Evolutionary conservation across 768 basidiomycete genomes (phyloP).

Genomic region (Candolleomyces eurysporus): DNA sequence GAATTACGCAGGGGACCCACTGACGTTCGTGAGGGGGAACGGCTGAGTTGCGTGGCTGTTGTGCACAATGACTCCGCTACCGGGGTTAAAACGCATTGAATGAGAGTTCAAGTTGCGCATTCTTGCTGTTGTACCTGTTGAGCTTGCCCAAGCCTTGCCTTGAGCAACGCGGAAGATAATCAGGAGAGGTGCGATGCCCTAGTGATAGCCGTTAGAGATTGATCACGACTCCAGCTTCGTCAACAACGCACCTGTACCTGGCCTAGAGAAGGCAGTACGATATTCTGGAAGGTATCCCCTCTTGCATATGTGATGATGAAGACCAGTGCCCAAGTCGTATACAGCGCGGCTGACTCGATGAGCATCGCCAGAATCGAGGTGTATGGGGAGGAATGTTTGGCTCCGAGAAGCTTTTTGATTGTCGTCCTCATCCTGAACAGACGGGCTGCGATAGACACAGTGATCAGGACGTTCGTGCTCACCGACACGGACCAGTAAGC

Average conservation of each 20-base stretch:
- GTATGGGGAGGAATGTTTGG: constrained; percentile 25
- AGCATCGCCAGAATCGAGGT: constrained; percentile 32
- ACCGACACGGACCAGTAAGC: constrained; percentile 36
- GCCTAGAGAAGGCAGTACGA: constrained; percentile 23
- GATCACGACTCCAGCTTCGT: not conserved
- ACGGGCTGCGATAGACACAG: constrained; percentile 33
- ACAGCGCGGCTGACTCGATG: constrained; percentile 37
- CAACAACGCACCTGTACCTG: constrained; percentile 16
- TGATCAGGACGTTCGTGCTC: constrained; percentile 35
- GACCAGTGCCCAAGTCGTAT: constrained; percentile 27
- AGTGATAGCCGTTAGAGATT: not conserved
- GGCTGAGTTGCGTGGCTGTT: no score
- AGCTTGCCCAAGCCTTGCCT: constrained; percentile 15
- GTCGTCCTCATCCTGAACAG: constrained; percentile 26
- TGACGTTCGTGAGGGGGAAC: no score
- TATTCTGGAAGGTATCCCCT: constrained; percentile 23
- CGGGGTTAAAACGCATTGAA: no score
- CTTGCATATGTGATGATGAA: constrained; percentile 33
- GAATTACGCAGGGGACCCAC: no score
- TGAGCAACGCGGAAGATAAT: constrained; percentile 19
- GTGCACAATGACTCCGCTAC: no score
- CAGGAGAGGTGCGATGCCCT: constrained; percentile 17
- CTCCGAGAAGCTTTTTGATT: constrained; percentile 19
- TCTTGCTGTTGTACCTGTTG: not conserved
- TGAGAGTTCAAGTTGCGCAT: not conserved